Evolutionary conservation across 2,329 filamentous ascomycete species (phyloP).

Genomic region (Oidium heveae): DNA sequence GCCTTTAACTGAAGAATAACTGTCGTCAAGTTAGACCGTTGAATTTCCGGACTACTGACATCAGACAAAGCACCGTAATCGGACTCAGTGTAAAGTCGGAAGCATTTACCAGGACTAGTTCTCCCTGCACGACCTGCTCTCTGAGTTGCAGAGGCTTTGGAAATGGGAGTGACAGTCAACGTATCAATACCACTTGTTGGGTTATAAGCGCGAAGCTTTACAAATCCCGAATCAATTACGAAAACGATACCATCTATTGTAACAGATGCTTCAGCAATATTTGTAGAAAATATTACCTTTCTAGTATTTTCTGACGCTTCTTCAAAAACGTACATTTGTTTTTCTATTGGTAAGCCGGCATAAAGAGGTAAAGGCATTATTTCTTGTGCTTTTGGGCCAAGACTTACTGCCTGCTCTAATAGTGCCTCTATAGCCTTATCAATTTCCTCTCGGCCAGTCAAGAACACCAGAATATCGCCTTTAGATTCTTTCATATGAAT

Average conservation of each 20-base stretch:
- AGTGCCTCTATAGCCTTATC: slow-evolving; percentile 59
- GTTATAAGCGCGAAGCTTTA: slow-evolving; percentile 71
- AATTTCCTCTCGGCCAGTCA: slow-evolving; percentile 86
- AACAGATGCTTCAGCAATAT: slow-evolving; percentile 88
- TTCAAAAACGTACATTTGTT: slow-evolving; percentile 91
- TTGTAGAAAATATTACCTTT: slow-evolving; percentile 83
- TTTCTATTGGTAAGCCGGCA: slow-evolving; percentile 66
- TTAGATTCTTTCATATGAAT: slow-evolving; percentile 61
- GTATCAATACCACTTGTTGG: slow-evolving; percentile 70
- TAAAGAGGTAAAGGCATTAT: slow-evolving; percentile 61
- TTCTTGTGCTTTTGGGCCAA: slow-evolving; percentile 30
- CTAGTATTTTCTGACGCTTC: slow-evolving; percentile 55
- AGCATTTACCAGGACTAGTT: slow-evolving; percentile 80
- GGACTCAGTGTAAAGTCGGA: slow-evolving; percentile 66
- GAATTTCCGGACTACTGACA: slow-evolving; percentile 67
- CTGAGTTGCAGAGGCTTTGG: slow-evolving; percentile 81
- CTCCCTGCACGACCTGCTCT: slow-evolving; percentile 74
- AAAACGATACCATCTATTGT: slow-evolving; percentile 83
- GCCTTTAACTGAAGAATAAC: slow-evolving; percentile 82
- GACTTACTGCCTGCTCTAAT: slow-evolving; percentile 39
- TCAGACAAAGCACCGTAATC: slow-evolving; percentile 40
- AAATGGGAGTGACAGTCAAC: slow-evolving; percentile 56
- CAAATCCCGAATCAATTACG: slow-evolving; percentile 75
- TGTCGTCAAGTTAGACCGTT: slow-evolving; percentile 72
- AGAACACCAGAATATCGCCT: slow-evolving; percentile 74